Percentiles rank a stretch among this genome's conserved stretches.
These are phyloP conservation scores for Leishmania aethiopica DNA, from an alignment of 208 protist genomes.

Conservation along the genomic window DNA sequence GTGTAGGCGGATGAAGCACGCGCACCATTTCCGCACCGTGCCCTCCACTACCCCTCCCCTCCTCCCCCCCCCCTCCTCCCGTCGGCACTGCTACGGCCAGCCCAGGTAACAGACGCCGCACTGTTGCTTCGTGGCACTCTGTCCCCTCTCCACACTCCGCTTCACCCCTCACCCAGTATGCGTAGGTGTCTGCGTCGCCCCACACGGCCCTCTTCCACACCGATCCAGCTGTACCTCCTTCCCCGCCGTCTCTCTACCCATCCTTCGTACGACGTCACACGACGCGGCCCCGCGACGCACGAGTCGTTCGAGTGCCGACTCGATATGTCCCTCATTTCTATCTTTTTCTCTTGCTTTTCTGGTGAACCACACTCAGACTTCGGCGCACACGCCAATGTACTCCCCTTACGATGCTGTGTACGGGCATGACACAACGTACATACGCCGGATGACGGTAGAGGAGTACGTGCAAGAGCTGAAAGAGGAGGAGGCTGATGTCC, in stretches of 20 bases:
- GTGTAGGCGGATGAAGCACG: not conserved
- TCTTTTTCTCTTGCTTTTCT: not conserved
- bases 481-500: conserved; percentile 37
- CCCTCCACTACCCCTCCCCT: not conserved
- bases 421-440: conserved; percentile 76
- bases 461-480: conserved; percentile 70
- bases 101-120: not conserved
- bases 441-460: conserved; percentile 59
- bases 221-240: not conserved
- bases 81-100: not conserved
- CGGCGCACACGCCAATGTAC: conserved; percentile 28
- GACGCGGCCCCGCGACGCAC: not conserved
- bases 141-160: not conserved
- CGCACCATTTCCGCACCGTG: not conserved
- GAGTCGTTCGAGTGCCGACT: not conserved
- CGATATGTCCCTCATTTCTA: not conserved
- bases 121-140: not conserved
- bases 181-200: not conserved
- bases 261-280: not conserved
- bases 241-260: not conserved
- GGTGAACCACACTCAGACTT: not conserved
- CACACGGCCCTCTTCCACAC: not conserved
- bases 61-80: not conserved
- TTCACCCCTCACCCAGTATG: not conserved
- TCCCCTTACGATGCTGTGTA: conserved; percentile 71